These are phyloP conservation scores for Sphenostylis stenocarpa DNA, from an alignment of 306 rosid genomes.

Conservation along the genomic window DNA sequence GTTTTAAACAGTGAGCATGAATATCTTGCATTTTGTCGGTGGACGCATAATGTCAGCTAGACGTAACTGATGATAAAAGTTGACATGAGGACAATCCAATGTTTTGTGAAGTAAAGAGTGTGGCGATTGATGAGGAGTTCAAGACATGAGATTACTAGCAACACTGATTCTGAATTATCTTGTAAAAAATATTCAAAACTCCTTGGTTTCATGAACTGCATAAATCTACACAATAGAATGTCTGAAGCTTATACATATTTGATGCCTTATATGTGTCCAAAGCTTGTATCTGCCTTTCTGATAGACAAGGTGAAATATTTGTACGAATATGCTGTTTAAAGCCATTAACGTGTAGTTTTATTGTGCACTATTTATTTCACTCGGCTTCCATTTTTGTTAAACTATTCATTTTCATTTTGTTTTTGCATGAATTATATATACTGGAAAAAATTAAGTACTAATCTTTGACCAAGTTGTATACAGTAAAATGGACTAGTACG, in stretches of 20 bases:
- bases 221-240: background rate
- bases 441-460: background rate
- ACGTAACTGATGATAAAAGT: background rate
- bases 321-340: constrained; percentile 1
- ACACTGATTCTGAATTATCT: constrained; percentile 4
- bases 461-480: constrained; percentile 1
- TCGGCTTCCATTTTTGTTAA: background rate
- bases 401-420: background rate
- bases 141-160: background rate
- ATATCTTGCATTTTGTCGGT: background rate
- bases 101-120: constrained; percentile 7
- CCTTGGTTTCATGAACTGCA: background rate
- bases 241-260: background rate
- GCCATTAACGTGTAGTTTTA: background rate
- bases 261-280: background rate
- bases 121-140: background rate
- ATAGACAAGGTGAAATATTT: constrained; percentile 21
- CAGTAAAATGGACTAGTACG: background rate
- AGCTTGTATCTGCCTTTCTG: constrained; percentile 6
- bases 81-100: background rate
- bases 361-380: background rate
- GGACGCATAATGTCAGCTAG: background rate
- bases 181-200: constrained; percentile 12
- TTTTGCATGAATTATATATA: background rate
- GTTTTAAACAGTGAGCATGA: background rate